Conservation (phyloP, 371 early-diverging fungal genomes). For the Umbelopsis sp. region DNA sequence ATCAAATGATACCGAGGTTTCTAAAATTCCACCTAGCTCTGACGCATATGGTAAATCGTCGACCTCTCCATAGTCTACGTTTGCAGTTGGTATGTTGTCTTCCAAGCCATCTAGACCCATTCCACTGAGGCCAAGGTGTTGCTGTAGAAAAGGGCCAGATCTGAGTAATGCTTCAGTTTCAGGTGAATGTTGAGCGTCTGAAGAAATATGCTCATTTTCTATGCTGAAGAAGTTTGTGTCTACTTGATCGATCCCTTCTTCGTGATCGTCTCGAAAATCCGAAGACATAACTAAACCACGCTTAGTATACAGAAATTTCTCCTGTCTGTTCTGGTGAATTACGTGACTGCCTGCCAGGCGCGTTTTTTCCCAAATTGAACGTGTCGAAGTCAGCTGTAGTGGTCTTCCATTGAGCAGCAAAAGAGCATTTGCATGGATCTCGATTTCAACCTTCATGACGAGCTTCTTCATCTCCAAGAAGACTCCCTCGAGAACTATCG, state of each 20-base stretch:
- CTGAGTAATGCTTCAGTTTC: not conserved
- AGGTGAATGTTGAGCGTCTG: not conserved
- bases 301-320: not conserved
- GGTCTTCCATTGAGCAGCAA: too few species aligned
- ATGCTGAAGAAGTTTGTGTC: not conserved
- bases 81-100: not conserved
- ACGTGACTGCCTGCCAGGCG: not conserved
- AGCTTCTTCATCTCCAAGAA: constrained; percentile 72
- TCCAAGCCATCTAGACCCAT: not conserved
- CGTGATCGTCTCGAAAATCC: not conserved
- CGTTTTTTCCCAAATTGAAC: not conserved
- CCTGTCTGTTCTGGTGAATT: not conserved
- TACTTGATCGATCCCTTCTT: too few species aligned
- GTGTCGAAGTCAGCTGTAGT: not conserved
- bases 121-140: not conserved
- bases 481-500: constrained; percentile 49
- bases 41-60: too few species aligned
- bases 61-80: not conserved
- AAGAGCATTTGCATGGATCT: constrained; percentile 29
- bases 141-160: not conserved
- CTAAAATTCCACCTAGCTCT: too few species aligned
- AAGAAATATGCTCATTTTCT: not conserved
- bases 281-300: not conserved
- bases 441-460: constrained; percentile 72
- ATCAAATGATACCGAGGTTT: not conserved